A percentile compares a stretch with the other conserved stretches of the same genome.
Conservation (phyloP, 306 rosid genomes). For the Dryas alaskensis region DNA sequence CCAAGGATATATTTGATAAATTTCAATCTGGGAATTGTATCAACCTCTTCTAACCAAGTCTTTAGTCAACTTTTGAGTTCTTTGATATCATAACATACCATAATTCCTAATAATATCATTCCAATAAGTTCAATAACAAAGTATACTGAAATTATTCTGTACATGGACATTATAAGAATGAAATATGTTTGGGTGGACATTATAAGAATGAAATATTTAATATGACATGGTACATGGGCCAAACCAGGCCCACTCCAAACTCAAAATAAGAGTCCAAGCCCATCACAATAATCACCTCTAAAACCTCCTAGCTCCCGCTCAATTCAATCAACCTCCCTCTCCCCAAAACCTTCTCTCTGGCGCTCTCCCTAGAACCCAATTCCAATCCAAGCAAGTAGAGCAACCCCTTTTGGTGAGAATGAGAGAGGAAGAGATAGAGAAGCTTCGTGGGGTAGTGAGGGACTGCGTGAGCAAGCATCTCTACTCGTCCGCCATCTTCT, state of each 20-base stretch:
- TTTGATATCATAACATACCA: too few species aligned
- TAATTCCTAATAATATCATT: too few species aligned
- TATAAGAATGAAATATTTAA: too few species aligned
- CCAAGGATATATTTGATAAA: constrained; percentile 1
- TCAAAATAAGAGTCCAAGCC: neutral
- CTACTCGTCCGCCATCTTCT: constrained; percentile 92
- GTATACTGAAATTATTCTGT: too few species aligned
- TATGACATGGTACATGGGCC: too few species aligned
- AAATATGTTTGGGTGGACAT: too few species aligned
- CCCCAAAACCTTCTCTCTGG: constrained; percentile 9
- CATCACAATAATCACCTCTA: neutral
- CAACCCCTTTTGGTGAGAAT: constrained; percentile 32
- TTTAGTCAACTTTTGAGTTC: too few species aligned
- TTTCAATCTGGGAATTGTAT: neutral
- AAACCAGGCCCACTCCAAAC: too few species aligned
- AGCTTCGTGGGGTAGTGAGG: constrained; percentile 86
- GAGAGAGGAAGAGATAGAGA: constrained; percentile 87
- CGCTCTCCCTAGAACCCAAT: constrained; percentile 1
- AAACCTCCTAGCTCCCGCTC: constrained; percentile 2
- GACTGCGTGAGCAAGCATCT: constrained; percentile 94
- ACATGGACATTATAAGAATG: too few species aligned
- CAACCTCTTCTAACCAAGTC: neutral
- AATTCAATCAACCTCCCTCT: neutral
- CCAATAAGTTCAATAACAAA: too few species aligned
- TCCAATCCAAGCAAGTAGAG: neutral